Percentiles rank a stretch among this genome's conserved stretches.
Conservation (phyloP, 208 protist genomes). For the Trypanosoma grayi region DNA sequence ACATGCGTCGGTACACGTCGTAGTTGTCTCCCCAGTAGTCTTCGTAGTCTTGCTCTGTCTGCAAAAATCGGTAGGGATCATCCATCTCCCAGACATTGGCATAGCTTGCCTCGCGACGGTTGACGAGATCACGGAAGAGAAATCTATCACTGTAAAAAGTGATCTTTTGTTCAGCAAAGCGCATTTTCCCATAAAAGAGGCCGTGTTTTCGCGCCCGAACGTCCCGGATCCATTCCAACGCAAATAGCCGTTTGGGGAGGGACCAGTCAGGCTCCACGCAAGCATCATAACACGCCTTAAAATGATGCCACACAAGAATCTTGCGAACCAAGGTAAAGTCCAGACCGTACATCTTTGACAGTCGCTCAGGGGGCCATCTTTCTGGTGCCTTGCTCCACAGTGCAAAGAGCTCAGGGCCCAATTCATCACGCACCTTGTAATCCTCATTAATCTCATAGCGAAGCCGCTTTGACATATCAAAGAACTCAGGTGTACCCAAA, state of each 20-base stretch:
- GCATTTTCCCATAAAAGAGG: constrained; percentile 91
- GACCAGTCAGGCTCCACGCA: constrained; percentile 93
- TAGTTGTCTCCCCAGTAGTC: constrained; percentile 96
- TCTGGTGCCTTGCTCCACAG: constrained; percentile 93
- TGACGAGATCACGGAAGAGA: constrained; percentile 91
- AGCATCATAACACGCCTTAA: constrained; percentile 93
- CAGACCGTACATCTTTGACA: constrained; percentile 94
- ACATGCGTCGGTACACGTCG: constrained; percentile 92
- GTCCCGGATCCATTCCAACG: constrained; percentile 91
- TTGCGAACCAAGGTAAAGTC: constrained; percentile 91
- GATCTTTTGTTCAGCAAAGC: constrained; percentile 93
- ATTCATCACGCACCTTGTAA: constrained; percentile 93
- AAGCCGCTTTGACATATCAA: constrained; percentile 91
- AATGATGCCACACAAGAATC: constrained; percentile 93
- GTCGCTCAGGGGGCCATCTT: constrained; percentile 91
- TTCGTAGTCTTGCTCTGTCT: constrained; percentile 93
- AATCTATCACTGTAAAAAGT: constrained; percentile 94
- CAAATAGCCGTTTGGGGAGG: constrained; percentile 91
- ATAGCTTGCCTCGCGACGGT: constrained; percentile 92
- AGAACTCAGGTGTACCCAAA: constrained; percentile 92
- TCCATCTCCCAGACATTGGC: constrained; percentile 95
- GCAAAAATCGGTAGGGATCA: constrained; percentile 93
- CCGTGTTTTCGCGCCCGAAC: constrained; percentile 88
- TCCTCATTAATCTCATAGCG: constrained; percentile 94
- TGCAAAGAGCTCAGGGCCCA: constrained; percentile 92